A percentile compares a stretch with the other conserved stretches of the same genome.
Conservation (phyloP, 148 eudicot species). For the Pouteria glomerata region DNA sequence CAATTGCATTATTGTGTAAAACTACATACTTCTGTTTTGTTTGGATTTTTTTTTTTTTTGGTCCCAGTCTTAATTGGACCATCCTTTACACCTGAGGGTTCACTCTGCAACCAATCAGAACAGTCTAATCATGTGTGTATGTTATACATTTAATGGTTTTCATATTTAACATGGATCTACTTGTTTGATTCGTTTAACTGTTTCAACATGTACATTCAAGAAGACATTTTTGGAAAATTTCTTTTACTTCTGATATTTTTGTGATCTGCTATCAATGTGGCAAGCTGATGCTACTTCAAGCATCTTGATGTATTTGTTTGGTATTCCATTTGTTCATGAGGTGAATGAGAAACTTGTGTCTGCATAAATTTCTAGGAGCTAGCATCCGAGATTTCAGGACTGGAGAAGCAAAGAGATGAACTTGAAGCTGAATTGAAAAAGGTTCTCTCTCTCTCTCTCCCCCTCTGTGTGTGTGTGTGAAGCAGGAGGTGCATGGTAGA, state of each 20-base stretch:
- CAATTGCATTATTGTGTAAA: background rate
- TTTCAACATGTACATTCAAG: background rate
- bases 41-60: background rate
- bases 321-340: constrained; percentile 9
- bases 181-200: background rate
- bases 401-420: constrained; percentile 84
- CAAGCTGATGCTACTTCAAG: background rate
- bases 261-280: background rate
- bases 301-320: background rate
- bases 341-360: constrained; percentile 3
- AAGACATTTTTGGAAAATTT: background rate
- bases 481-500: background rate
- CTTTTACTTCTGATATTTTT: background rate
- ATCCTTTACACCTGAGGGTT: background rate
- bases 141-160: background rate
- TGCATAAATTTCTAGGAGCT: constrained; percentile 56
- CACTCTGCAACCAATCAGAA: background rate
- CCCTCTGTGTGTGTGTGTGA: background rate
- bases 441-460: constrained; percentile 32
- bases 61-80: background rate
- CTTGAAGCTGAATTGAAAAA: constrained; percentile 86
- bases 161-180: background rate
- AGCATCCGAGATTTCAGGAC: constrained; percentile 64
- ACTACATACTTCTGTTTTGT: background rate
- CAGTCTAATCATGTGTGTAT: background rate